phyloP scores from a whole-genome alignment of 1,284 basidiomycete genomes.

The Malassezia obtusa region DNA sequence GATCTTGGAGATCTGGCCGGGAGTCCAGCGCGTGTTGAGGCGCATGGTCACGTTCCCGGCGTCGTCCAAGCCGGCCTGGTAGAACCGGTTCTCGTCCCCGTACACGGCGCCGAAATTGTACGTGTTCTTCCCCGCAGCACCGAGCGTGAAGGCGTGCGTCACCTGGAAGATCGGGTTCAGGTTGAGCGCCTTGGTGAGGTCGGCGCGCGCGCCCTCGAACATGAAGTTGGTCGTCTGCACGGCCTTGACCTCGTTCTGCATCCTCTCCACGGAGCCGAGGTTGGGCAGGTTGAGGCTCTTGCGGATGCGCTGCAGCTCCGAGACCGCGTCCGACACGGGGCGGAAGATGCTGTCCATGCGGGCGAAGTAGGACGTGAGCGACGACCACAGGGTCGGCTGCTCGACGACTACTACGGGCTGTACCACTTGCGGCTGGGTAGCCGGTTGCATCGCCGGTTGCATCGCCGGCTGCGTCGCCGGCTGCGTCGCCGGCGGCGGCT shows the following conservation, averaged over 20 bases:
- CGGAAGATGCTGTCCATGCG: conserved; percentile 28
- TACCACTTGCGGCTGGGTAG: neutral
- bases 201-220: conserved; percentile 92
- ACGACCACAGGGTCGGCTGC: conserved; percentile 3
- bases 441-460: neutral
- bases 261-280: conserved; percentile 41
- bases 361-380: conserved; percentile 16
- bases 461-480: neutral
- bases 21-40: conserved; percentile 79
- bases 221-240: conserved; percentile 88
- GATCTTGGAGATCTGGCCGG: conserved; percentile 70
- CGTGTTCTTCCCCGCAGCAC: conserved; percentile 55
- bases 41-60: conserved; percentile 81
- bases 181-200: conserved; percentile 86
- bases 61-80: conserved; percentile 89
- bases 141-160: conserved; percentile 85
- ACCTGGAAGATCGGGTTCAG: conserved; percentile 94
- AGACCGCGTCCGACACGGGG: conserved; percentile 23
- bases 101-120: conserved; percentile 95
- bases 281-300: conserved; percentile 35
- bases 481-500: neutral
- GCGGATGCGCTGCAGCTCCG: conserved; percentile 27
- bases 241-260: conserved; percentile 51
- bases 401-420: conserved; percentile 1
- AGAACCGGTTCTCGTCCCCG: conserved; percentile 68